Conservation (phyloP, 1,284 basidiomycete species). For the Anthracocystis panici-leucophaei region DNA sequence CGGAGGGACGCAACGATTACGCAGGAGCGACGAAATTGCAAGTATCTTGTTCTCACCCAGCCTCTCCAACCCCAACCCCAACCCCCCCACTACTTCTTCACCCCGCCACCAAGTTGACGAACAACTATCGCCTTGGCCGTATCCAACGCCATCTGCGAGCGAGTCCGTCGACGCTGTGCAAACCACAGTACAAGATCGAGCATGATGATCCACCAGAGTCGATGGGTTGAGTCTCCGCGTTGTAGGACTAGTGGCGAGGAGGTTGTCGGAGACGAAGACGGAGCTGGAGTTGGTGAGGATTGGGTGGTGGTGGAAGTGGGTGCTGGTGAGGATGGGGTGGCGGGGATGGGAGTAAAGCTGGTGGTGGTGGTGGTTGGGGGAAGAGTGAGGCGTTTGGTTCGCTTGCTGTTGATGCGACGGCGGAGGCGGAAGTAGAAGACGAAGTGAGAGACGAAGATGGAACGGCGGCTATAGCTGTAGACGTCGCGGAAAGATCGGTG, state of each 20-base stretch:
- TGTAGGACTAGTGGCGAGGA: neutral
- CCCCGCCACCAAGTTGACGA: neutral
- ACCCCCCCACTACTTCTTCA: too few species aligned
- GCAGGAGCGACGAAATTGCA: too few species aligned
- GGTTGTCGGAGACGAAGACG: neutral
- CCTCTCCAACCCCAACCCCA: too few species aligned
- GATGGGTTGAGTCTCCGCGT: conserved; percentile 16
- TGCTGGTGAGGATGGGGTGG: neutral
- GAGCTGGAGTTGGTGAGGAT: neutral
- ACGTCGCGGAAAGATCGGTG: neutral
- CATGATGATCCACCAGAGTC: conserved; percentile 38
- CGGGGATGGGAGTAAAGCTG: neutral
- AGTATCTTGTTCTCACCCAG: too few species aligned
- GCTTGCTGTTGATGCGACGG: neutral
- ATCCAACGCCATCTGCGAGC: conserved; percentile 16
- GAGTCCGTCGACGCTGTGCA: conserved; percentile 23
- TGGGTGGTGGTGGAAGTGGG: neutral
- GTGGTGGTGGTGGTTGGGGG: neutral
- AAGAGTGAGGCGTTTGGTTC: conserved; percentile 13
- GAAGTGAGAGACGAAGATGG: neutral
- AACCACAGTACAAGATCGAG: conserved; percentile 26
- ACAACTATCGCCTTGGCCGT: conserved; percentile 6
- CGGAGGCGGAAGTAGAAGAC: neutral
- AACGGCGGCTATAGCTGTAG: neutral
- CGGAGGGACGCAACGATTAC: too few species aligned